Percentiles rank a stretch among this genome's conserved stretches.
These are phyloP conservation scores for Gracilaria caudata DNA, from an alignment of 23 red algal species.

Conservation along the genomic window DNA sequence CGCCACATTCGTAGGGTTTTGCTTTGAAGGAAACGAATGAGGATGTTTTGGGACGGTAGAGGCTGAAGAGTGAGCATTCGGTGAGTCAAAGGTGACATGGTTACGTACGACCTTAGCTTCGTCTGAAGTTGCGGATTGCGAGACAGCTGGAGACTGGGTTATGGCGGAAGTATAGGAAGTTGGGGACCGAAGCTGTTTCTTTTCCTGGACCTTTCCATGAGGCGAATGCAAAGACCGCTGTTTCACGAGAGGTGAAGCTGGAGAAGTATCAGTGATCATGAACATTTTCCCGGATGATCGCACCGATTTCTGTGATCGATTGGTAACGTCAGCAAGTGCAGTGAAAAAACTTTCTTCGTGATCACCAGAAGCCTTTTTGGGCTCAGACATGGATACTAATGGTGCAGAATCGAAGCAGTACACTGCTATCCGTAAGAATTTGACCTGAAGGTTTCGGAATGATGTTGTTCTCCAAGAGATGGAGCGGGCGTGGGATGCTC, in stretches of 20 bases:
- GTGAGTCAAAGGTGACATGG: not conserved
- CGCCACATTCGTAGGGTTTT: too few relatives aligned
- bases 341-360: slow-evolving; percentile 7
- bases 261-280: slow-evolving; percentile 23
- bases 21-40: not conserved
- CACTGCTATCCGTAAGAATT: too few relatives aligned
- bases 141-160: slow-evolving; percentile 7
- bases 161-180: slow-evolving; percentile 1
- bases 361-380: not conserved
- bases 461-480: not conserved
- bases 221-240: not conserved
- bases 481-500: not conserved
- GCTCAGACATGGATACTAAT: not conserved
- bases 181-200: not conserved
- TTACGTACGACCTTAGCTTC: not conserved
- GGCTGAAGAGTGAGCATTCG: not conserved
- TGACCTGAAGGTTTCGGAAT: not conserved
- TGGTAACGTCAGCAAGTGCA: not conserved
- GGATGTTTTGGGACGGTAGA: not conserved
- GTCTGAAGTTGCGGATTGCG: slow-evolving; percentile 12
- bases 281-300: slow-evolving; percentile 6
- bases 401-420: not conserved
- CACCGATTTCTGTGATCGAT: not conserved
- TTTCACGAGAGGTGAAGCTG: slow-evolving; percentile 10
- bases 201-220: not conserved